These are phyloP conservation scores for Blastobotrys indianensis DNA, from an alignment of 1,139 yeast genomes.

Conservation along the genomic window DNA sequence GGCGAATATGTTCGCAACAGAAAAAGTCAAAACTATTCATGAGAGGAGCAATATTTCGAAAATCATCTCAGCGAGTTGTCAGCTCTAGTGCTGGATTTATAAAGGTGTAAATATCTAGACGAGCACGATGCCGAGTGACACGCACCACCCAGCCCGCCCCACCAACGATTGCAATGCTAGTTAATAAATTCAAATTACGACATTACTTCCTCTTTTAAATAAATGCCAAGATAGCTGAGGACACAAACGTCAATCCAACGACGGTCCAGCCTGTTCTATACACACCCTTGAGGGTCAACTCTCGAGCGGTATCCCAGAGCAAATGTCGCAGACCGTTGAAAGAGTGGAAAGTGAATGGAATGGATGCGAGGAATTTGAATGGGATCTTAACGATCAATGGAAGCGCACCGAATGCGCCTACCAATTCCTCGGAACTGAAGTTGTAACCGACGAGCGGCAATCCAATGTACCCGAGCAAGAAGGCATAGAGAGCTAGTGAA, in stretches of 20 bases:
- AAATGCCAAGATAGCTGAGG: constrained; percentile 47
- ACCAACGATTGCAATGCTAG: no score
- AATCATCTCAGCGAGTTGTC: no score
- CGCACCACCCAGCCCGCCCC: no score
- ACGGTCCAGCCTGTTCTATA: constrained; percentile 88
- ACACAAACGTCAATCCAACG: constrained; percentile 60
- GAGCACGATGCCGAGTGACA: no score
- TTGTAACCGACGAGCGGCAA: constrained; percentile 54
- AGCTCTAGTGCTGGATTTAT: no score
- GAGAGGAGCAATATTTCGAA: no score
- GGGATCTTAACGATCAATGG: constrained; percentile 59
- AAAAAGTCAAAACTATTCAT: no score
- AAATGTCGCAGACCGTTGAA: constrained; percentile 89
- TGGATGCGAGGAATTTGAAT: constrained; percentile 64
- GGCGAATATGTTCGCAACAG: no score
- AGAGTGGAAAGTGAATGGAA: constrained; percentile 82
- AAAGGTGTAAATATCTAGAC: no score
- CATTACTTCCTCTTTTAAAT: constrained; percentile 21
- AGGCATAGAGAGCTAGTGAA: constrained; percentile 57
- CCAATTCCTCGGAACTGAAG: constrained; percentile 58
- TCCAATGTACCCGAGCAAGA: constrained; percentile 70
- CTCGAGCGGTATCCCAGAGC: constrained; percentile 83
- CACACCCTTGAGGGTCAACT: constrained; percentile 77
- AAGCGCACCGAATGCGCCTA: constrained; percentile 42
- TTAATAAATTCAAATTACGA: not conserved